A percentile compares a stretch with the other conserved stretches of the same genome.
phyloP scores from a whole-genome alignment of 371 early-diverging fungal genomes.

The Mortierella sp. region DNA sequence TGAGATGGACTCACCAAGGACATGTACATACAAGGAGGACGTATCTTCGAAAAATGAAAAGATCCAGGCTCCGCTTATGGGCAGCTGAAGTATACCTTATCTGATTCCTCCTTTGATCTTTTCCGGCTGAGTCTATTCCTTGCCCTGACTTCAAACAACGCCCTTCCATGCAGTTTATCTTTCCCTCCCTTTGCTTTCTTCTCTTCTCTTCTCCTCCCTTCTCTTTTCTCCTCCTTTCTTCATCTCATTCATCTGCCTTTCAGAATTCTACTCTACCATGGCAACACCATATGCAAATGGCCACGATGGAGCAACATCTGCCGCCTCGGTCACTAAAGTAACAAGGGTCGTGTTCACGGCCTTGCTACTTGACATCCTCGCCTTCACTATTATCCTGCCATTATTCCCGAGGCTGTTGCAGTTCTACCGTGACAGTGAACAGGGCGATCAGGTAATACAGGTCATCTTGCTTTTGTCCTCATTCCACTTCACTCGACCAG shows the following conservation, averaged over 20 bases:
- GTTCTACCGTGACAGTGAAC: conserved; percentile 67
- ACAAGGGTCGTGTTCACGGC: conserved; percentile 71
- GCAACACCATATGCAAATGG: neutral
- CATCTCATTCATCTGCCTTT: neutral
- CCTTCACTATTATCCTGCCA: conserved; percentile 97
- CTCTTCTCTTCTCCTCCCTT: neutral
- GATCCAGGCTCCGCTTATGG: too few species aligned
- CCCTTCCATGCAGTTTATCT: neutral
- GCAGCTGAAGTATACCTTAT: too few species aligned
- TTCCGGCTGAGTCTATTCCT: neutral
- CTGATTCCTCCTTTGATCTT: too few species aligned
- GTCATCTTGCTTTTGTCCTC: neutral
- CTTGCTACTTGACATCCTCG: conserved; percentile 92
- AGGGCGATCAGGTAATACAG: conserved; percentile 59
- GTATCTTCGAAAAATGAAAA: too few species aligned
- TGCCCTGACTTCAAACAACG: neutral
- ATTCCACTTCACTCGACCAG: too few species aligned
- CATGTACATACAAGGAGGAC: too few species aligned
- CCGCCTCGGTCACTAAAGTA: conserved; percentile 28
- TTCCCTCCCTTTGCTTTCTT: neutral
- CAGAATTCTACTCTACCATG: neutral
- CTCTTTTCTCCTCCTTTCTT: neutral
- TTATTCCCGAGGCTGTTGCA: conserved; percentile 84
- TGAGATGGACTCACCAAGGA: too few species aligned
- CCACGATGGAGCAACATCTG: neutral